These are phyloP conservation scores for Candida orba DNA, from an alignment of 805 yeast genomes.

Conservation along the genomic window DNA sequence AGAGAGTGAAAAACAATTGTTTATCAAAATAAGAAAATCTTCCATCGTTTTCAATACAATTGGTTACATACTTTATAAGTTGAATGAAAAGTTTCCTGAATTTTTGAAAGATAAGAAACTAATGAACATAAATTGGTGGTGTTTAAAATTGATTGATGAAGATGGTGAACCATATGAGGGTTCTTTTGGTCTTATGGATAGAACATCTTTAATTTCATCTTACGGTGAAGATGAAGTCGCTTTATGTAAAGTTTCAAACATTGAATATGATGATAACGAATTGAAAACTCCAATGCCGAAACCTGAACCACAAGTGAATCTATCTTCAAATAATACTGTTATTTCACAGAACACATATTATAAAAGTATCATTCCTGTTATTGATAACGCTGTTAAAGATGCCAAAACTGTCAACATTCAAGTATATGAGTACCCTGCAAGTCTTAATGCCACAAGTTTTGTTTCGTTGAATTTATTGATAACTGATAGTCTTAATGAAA, in stretches of 20 bases:
- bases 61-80: conserved; percentile 40
- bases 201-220: conserved; percentile 56
- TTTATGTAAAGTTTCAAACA: conserved; percentile 49
- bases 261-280: conserved; percentile 40
- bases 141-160: conserved; percentile 78
- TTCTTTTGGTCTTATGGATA: conserved; percentile 79
- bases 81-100: conserved; percentile 6
- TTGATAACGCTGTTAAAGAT: conserved; percentile 18
- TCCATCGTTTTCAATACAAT: conserved; percentile 47
- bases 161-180: conserved; percentile 90
- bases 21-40: conserved; percentile 25
- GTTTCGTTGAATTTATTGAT: conserved; percentile 26
- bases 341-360: conserved; percentile 28
- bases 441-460: conserved; percentile 20
- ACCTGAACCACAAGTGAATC: conserved; percentile 1
- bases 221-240: conserved; percentile 83
- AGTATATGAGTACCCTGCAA: conserved; percentile 29
- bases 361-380: conserved; percentile 28
- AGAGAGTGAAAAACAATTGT: conserved; percentile 14
- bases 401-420: conserved; percentile 25
- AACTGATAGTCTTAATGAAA: conserved; percentile 30
- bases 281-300: conserved; percentile 45
- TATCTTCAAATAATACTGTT: conserved; percentile 3
- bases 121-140: conserved; percentile 62
- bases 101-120: neutral